phyloP scores from a whole-genome alignment of 2,329 filamentous ascomycete genomes.

The Neofusicoccum ribis region DNA sequence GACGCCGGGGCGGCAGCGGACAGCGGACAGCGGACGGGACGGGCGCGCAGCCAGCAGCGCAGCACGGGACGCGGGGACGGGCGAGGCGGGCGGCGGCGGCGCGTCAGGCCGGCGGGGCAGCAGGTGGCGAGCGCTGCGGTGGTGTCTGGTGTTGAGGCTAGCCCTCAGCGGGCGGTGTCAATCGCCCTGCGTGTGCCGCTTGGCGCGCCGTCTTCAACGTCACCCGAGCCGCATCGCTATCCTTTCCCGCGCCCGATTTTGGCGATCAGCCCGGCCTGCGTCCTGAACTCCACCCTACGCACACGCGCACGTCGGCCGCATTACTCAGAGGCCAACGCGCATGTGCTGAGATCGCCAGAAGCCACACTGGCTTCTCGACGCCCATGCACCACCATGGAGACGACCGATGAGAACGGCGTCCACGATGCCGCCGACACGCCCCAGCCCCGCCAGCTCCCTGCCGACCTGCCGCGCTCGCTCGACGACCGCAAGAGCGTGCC shows the following conservation, averaged over 20 bases:
- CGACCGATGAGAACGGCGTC: conserved; percentile 37
- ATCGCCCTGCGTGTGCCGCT: not conserved
- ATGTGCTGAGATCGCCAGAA: conserved; percentile 17
- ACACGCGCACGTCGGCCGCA: not conserved
- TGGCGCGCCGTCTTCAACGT: conserved; percentile 17
- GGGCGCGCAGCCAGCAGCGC: not conserved
- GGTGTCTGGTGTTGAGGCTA: not conserved
- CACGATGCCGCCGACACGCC: conserved; percentile 29
- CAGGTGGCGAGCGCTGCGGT: not conserved
- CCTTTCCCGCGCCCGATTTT: not conserved
- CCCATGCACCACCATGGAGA: conserved; percentile 28
- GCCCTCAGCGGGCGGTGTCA: not conserved
- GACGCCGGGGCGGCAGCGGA: not conserved
- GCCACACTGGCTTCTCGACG: conserved; percentile 16
- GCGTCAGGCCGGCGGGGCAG: not conserved
- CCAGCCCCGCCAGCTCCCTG: conserved; percentile 61
- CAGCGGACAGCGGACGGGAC: not conserved
- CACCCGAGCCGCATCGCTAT: conserved; percentile 19
- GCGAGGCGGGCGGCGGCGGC: not conserved
- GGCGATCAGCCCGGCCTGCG: conserved; percentile 8
- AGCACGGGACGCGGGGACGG: not conserved
- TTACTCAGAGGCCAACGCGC: conserved; percentile 11
- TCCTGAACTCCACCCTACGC: not conserved
- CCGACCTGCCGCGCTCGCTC: conserved; percentile 86
- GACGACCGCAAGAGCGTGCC: conserved; percentile 78